A percentile compares a stretch with the other conserved stretches of the same genome.
Conservation (phyloP, 768 basidiomycete genomes). For the Wakefieldia striispora region DNA sequence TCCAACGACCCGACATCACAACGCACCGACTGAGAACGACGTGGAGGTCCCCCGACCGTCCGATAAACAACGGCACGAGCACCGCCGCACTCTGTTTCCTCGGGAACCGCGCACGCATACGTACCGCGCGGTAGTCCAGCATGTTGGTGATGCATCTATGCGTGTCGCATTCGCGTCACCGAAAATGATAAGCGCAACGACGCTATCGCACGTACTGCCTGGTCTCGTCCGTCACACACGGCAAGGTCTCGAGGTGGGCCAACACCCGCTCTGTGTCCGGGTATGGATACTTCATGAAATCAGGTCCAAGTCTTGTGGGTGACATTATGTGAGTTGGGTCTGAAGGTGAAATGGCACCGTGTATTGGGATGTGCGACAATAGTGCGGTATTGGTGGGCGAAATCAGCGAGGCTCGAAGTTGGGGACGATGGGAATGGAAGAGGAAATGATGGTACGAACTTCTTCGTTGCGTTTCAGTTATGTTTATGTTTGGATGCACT, state of each 20-base stretch:
- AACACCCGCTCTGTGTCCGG: slow-evolving; percentile 8
- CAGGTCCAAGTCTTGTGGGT: background rate
- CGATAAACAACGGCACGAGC: slow-evolving; percentile 82
- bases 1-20: background rate
- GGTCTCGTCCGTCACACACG: slow-evolving; percentile 19
- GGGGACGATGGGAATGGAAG: no score
- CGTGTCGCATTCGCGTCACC: no score
- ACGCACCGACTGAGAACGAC: slow-evolving; percentile 81
- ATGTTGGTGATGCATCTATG: slow-evolving; percentile 27
- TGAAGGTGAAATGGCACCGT: no score
- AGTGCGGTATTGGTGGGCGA: no score
- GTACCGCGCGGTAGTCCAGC: slow-evolving; percentile 24
- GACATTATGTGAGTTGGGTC: no score
- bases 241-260: slow-evolving; percentile 10
- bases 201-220: slow-evolving; percentile 12
- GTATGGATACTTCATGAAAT: slow-evolving; percentile 22
- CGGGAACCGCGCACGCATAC: slow-evolving; percentile 43
- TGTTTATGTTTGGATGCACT: no score
- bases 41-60: slow-evolving; percentile 78
- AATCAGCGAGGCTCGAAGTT: no score
- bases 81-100: slow-evolving; percentile 69
- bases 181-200: no score
- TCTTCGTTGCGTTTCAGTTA: no score
- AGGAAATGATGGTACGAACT: no score
- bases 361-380: no score